phyloP scores from a whole-genome alignment of 2,329 filamentous ascomycete species.

The Colletotrichum chrysophilum region DNA sequence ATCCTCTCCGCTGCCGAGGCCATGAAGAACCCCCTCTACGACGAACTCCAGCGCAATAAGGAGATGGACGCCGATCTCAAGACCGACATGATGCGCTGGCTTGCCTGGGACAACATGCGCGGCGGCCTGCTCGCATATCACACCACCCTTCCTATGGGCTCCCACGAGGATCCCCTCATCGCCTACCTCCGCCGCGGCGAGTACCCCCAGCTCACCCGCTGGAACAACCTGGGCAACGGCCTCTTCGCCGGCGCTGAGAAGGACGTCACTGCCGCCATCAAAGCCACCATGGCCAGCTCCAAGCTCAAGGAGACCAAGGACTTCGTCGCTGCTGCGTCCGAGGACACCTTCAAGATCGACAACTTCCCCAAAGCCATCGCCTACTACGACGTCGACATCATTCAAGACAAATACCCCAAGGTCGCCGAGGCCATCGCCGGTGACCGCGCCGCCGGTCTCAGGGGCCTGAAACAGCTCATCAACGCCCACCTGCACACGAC shows the following conservation, averaged over 20 bases:
- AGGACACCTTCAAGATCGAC: conserved; percentile 70
- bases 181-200: conserved; percentile 76
- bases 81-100: conserved; percentile 79
- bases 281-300: conserved; percentile 60
- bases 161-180: conserved; percentile 74
- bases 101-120: conserved; percentile 93
- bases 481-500: conserved; percentile 84
- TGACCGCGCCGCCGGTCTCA: conserved; percentile 64
- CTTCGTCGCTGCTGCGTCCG: conserved; percentile 66
- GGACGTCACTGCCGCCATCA: conserved; percentile 68
- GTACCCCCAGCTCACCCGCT: conserved; percentile 75
- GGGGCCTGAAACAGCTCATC: conserved; percentile 74
- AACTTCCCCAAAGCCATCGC: conserved; percentile 71
- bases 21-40: conserved; percentile 80
- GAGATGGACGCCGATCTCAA: conserved; percentile 68
- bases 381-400: conserved; percentile 71
- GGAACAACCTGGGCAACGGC: conserved; percentile 72
- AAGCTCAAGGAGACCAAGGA: conserved; percentile 62
- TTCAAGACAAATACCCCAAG: conserved; percentile 70
- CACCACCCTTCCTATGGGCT: conserved; percentile 83
- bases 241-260: conserved; percentile 75
- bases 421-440: conserved; percentile 67
- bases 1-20: conserved; percentile 83
- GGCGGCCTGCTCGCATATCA: conserved; percentile 81
- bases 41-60: conserved; percentile 65